Evolutionary conservation across 225 moss, liverwort and hornwort genomes (phyloP).

Genomic region (Polytrichum formosum): DNA sequence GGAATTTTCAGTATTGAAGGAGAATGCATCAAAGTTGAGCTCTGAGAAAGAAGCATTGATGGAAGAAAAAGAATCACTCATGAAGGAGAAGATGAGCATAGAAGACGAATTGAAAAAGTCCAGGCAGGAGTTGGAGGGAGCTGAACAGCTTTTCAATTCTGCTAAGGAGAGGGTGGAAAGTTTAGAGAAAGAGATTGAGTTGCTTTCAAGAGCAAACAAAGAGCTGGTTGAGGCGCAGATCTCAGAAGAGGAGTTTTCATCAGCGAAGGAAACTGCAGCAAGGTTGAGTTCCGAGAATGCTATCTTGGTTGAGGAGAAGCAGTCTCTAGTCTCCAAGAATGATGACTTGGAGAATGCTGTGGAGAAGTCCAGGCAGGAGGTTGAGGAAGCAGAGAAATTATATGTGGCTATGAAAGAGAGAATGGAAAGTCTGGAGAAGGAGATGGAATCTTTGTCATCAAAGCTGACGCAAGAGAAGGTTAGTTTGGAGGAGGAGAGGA

Average conservation of each 20-base stretch:
- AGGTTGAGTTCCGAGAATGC: slow-evolving; percentile 6
- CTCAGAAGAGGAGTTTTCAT: slow-evolving; percentile 35
- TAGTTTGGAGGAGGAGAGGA: slow-evolving; percentile 18
- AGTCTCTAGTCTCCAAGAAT: slow-evolving; percentile 22
- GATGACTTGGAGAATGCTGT: slow-evolving; percentile 17
- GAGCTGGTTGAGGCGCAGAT: slow-evolving; percentile 7
- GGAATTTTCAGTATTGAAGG: slow-evolving; percentile 29
- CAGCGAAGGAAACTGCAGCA: slow-evolving; percentile 26
- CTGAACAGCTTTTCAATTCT: slow-evolving; percentile 14
- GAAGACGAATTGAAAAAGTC: slow-evolving; percentile 22
- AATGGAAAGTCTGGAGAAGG: slow-evolving; percentile 22
- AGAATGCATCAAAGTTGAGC: slow-evolving; percentile 12
- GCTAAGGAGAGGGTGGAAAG: slow-evolving; percentile 18
- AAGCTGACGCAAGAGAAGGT: slow-evolving; percentile 20
- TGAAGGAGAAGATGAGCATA: slow-evolving; percentile 25
- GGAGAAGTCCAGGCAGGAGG: slow-evolving; percentile 23
- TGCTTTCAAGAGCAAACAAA: slow-evolving; percentile 18
- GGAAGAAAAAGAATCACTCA: slow-evolving; percentile 18
- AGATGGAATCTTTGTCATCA: slow-evolving; percentile 15
- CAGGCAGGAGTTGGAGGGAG: slow-evolving; percentile 21
- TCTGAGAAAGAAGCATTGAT: slow-evolving; percentile 16
- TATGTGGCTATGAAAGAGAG: slow-evolving; percentile 20
- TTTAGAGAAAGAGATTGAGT: slow-evolving; percentile 26
- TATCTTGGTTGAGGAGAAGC: slow-evolving; percentile 17
- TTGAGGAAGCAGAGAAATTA: slow-evolving; percentile 31